Base-by-base conservation (phyloP, 192 early-diverging fungal species). In the Coemansia sp. region DNA sequence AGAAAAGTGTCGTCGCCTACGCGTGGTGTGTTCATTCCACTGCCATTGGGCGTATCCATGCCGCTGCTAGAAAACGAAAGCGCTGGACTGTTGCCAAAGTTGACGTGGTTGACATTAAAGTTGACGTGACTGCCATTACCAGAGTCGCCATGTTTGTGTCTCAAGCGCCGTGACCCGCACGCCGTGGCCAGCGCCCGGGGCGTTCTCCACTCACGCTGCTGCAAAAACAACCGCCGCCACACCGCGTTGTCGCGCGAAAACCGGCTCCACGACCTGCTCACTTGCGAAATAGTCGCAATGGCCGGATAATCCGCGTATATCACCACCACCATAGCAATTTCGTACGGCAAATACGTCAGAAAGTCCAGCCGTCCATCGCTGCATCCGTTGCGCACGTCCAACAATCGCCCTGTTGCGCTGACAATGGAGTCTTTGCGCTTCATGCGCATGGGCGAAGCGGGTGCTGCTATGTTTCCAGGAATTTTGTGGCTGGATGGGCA, bases 291-390 rank as follows among this genome's bases (percentile, higher is more conserved):
- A 25, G 81, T 83, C 25, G 74, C 65, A n/a, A 93, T 73, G 9
- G 87, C 81, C n/a, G 82, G 73, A 47, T 84, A 81, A 60, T 90
- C 86, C 10, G 86, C 68, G 72, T 85, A 85, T 10, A 83, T 73
- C 2, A 93, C 80, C 27, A 93, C 86, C 21, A 86, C 81, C 27
- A 85, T 66, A 3, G 87, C 88, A 15, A 95, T 79, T 66, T 95
- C 93, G 53, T 82, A 82, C 1, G 93, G 93, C 1, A 95, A 83
- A 19, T 63, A 75, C 25, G 76, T 74, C 1, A 90, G 75, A 62
- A 88, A 84, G 65, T 90, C 89, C 81, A 81, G 43, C 10, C 38
- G 51, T 10, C 69, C 73, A 12, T 72, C 60, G 8, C 47, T 11
- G 1, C 56, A 32, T 3, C 45, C 25, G 8, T 50, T 45, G 12